Evolutionary conservation across 345 rosid genomes (phyloP).

Genomic region (Sonneratia alba): DNA sequence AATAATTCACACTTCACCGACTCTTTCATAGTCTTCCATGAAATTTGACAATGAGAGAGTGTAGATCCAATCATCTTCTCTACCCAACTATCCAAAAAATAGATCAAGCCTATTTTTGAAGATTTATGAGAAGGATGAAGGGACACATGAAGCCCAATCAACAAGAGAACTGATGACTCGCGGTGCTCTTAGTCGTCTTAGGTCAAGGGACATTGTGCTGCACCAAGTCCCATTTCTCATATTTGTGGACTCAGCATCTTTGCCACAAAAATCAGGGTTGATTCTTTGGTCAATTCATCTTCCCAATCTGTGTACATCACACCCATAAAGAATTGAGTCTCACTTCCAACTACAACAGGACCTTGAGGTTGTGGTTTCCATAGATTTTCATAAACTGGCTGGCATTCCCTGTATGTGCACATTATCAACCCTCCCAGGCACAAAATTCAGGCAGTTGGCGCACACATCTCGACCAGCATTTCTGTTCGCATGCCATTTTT

Average conservation of each 20-base stretch:
- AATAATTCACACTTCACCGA: background rate
- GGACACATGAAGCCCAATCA: no score
- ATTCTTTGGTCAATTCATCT: background rate
- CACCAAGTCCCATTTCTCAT: no score
- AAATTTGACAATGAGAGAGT: no score
- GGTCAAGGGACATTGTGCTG: no score
- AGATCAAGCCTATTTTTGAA: no score
- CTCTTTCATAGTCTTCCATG: background rate
- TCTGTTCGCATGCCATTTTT: background rate
- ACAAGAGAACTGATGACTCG: no score
- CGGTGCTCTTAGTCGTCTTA: no score
- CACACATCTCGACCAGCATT: background rate
- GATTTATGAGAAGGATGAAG: no score
- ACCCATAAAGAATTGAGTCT: background rate
- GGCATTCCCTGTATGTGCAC: constrained; percentile 7
- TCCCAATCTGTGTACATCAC: background rate
- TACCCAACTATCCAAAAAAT: no score
- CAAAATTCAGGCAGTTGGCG: constrained; percentile 30
- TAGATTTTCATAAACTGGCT: background rate
- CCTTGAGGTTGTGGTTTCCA: background rate
- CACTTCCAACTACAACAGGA: background rate
- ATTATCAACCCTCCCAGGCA: constrained; percentile 24
- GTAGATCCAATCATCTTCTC: no score
- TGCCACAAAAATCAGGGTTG: no score
- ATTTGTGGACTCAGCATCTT: no score